A percentile compares a stretch with the other conserved stretches of the same genome.
Evolutionary conservation across 208 protist species (phyloP).

Genomic region (Crithidia thermophila): DNA sequence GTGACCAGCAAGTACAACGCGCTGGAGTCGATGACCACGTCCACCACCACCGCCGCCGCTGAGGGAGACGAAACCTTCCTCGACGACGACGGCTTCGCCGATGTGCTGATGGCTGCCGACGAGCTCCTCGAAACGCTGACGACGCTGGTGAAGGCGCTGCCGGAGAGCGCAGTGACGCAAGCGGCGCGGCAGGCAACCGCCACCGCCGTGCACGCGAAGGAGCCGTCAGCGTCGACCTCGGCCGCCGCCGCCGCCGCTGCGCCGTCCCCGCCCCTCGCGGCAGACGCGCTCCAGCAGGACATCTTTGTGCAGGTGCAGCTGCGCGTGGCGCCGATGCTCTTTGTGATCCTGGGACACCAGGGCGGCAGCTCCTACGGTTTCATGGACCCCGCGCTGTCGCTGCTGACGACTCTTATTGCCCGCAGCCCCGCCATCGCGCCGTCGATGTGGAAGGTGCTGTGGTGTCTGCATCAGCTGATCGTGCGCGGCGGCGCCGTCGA

Average conservation of each 20-base stretch:
- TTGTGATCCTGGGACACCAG: conserved; percentile 64
- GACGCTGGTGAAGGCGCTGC: conserved; percentile 74
- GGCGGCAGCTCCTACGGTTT: conserved; percentile 79
- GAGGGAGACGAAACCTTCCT: conserved; percentile 10
- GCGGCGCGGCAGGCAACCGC: conserved; percentile 15
- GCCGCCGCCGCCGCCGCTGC: neutral
- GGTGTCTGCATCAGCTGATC: conserved; percentile 68
- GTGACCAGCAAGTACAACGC: conserved; percentile 53
- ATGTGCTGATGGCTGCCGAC: conserved; percentile 78
- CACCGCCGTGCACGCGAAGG: neutral
- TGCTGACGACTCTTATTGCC: conserved; percentile 86
- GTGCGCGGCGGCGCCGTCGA: conserved; percentile 72
- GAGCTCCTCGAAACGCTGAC: conserved; percentile 85
- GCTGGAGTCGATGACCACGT: conserved; percentile 27
- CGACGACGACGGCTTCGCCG: conserved; percentile 59
- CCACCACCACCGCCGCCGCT: neutral
- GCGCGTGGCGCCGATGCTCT: conserved; percentile 72
- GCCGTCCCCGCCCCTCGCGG: neutral
- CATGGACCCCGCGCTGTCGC: conserved; percentile 82
- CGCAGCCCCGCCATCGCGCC: conserved; percentile 70
- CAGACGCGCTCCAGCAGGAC: conserved; percentile 31
- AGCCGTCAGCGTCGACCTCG: neutral
- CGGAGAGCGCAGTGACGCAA: conserved; percentile 28
- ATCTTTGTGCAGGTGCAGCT: conserved; percentile 73
- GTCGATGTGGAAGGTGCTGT: conserved; percentile 66